Evolutionary conservation across 2,329 filamentous ascomycete genomes (phyloP), one percentile per base, ranked within the genome.

Genomic region (Ophiognomonia clavigignenti-juglandacearum): DNA sequence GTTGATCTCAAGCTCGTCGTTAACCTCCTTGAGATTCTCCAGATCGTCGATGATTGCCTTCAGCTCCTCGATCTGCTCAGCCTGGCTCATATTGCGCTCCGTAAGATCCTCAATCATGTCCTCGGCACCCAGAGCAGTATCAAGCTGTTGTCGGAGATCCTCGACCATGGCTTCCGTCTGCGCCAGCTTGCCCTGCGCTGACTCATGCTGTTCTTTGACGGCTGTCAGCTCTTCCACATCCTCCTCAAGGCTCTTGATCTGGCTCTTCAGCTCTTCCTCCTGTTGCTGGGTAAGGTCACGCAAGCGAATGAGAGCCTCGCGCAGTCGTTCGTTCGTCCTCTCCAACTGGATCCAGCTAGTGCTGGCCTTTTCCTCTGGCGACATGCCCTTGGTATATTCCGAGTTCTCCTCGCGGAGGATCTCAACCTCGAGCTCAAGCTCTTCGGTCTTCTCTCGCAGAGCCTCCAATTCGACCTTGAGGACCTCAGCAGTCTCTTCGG

Each of bases 21-120:
- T 95, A 57, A 97, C 82, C 61, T 98, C 92, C 62, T 90, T 91
- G 44, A 97, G 70, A 51, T 80, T 88, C 64, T 96, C 89, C 10
- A 97, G 76, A 54, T 97, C 92, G 53, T 91, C 85, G 51, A 97
- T 86, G 7, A 85, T 82, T 16, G 82, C 82, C 59, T 85, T 85
- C 43, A 96, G 77, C 61, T 96, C 85, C 52, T 89, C 85, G 36
- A 96, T 83, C 61, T 89, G 80, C 63, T 95, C 88, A 29, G 84
- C 82, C 61, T 95, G 83, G 53, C 77, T 78, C 72, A 93, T 84
- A 60, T 95, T 96, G 59, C 89, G 85, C 53, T 93, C 88, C 0
- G 87, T 89, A 32, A 98, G 76, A 53, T 95, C 86, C 64, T 96
- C 91, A 51, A 97, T 90, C 79, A 96, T 92, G 56, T 95, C 87